Evolutionary conservation across 768 basidiomycete species (phyloP), one percentile per base, ranked within the genome.

Genomic region (Mycena olivaceomarginata): DNA sequence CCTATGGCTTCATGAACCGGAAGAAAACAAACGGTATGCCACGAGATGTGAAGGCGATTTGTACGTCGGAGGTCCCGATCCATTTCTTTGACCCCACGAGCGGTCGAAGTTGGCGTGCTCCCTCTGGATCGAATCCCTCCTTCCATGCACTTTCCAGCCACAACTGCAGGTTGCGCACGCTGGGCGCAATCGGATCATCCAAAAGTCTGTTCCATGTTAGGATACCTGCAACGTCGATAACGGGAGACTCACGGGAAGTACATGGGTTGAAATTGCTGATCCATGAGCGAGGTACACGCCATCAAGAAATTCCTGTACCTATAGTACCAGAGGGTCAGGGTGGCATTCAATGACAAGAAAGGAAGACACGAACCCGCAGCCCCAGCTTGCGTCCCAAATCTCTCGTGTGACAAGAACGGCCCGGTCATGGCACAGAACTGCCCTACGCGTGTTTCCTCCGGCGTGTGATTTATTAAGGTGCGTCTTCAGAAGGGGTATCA

Each of bases 291-390:
- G 4, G 93, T 87, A 82, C 95, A 96, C 11, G 90, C 87, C 93
- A 97, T 97, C 78, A 95, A 79, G 80, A 94, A 97, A 82, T 96
- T 97, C 25, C 95, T 93, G 82, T 97, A 96, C 37, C 96, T 97
- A 74, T 10, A 66, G 11, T 31, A 20, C 51, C 7, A 2, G 60
- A 25, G 20, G 46, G 31, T 43, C 45, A 79, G 70, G 60, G 41
- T 25, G 15, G 43, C 45, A 67, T 45, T 31, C 22, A 67, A 20
- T 40, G n/a, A 18, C 18, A 40, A 41, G 64, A 62, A 56, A 46
- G 18, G 45, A 73, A 74, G 20, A 69, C 66, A 85, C 90, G 74
- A 81, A 91, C 94, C 94, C 94, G 79, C 94, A 95, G 16, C 95
- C 95, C 95, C 95, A 97, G 1, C 72, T 67, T 12, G 78, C 77